Percentiles rank a stretch among this genome's conserved stretches.
Evolutionary conservation across 768 basidiomycete genomes (phyloP).

Genomic region (Boletus bicolor): DNA sequence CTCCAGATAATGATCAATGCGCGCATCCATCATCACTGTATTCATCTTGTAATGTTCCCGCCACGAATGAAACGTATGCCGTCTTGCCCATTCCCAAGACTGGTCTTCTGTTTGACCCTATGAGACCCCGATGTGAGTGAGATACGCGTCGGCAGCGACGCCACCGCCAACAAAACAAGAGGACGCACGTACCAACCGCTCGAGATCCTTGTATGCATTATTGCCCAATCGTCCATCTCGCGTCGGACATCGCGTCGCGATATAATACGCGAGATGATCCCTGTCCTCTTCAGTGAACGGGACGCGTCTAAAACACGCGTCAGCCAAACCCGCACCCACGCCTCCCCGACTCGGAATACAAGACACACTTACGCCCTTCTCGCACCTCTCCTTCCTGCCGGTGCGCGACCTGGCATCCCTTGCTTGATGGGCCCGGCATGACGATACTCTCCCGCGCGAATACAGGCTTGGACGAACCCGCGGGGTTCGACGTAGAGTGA

Average conservation of each 20-base stretch:
- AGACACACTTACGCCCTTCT: conserved; percentile 7
- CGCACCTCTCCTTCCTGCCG: neutral
- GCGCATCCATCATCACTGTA: conserved; percentile 36
- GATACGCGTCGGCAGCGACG: neutral
- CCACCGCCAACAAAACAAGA: neutral
- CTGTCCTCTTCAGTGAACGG: conserved; percentile 43
- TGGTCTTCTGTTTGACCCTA: conserved; percentile 34
- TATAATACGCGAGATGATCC: conserved; percentile 40
- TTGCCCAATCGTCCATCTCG: conserved; percentile 47
- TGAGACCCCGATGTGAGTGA: neutral
- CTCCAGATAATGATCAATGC: conserved; percentile 34
- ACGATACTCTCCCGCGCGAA: conserved; percentile 12
- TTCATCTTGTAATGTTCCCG: conserved; percentile 56
- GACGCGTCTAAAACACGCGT: conserved; percentile 18
- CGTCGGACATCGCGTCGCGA: conserved; percentile 47
- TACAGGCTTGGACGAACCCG: conserved; percentile 26
- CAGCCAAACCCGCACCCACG: neutral
- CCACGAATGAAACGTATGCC: conserved; percentile 61
- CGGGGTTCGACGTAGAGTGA: conserved; percentile 23
- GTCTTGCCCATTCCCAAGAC: conserved; percentile 37
- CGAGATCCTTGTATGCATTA: conserved; percentile 42
- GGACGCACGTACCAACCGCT: conserved; percentile 40
- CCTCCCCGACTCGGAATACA: too few relatives aligned
- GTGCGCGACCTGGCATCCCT: conserved; percentile 26
- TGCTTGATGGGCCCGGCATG: conserved; percentile 2